Evolutionary conservation across 2,329 filamentous ascomycete species (phyloP).

Genomic region (Pseudogymnoascus sp.): DNA sequence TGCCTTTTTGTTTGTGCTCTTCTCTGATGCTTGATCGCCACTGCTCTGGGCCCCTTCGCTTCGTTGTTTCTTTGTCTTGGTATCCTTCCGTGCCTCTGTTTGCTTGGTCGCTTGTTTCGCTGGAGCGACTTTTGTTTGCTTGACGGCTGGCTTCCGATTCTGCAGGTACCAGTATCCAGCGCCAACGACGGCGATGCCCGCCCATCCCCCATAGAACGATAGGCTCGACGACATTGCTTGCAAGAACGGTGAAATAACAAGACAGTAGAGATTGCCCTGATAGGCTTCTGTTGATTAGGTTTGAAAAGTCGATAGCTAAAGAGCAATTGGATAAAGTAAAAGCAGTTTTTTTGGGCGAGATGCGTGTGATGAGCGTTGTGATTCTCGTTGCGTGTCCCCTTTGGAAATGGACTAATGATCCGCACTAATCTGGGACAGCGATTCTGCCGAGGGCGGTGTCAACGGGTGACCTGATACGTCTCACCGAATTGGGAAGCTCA

Average conservation of each 20-base stretch:
- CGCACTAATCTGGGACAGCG: conserved; percentile 1
- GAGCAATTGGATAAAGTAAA: neutral
- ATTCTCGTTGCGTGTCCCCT: conserved; percentile 6
- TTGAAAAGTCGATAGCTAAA: neutral
- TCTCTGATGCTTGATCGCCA: conserved; percentile 18
- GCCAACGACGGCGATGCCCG: conserved; percentile 26
- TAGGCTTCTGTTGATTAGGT: neutral
- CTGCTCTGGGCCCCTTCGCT: conserved; percentile 21
- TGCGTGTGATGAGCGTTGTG: neutral
- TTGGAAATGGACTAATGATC: neutral
- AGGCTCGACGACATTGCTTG: conserved; percentile 5
- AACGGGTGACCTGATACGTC: neutral
- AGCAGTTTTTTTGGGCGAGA: neutral
- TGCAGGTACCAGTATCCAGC: conserved; percentile 24
- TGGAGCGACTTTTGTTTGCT: conserved; percentile 10
- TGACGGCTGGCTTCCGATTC: conserved; percentile 10
- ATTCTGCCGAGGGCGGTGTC: conserved; percentile 3
- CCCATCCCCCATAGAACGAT: conserved; percentile 32
- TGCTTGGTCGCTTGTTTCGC: conserved; percentile 17
- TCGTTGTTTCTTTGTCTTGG: conserved; percentile 22
- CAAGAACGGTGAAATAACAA: neutral
- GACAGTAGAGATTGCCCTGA: neutral
- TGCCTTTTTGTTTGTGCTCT: conserved; percentile 14
- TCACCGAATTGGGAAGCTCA: neutral
- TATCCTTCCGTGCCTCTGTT: conserved; percentile 21